phyloP scores from a whole-genome alignment of 2,329 filamentous ascomycete species.

The Ceratocystis lukuohia region DNA sequence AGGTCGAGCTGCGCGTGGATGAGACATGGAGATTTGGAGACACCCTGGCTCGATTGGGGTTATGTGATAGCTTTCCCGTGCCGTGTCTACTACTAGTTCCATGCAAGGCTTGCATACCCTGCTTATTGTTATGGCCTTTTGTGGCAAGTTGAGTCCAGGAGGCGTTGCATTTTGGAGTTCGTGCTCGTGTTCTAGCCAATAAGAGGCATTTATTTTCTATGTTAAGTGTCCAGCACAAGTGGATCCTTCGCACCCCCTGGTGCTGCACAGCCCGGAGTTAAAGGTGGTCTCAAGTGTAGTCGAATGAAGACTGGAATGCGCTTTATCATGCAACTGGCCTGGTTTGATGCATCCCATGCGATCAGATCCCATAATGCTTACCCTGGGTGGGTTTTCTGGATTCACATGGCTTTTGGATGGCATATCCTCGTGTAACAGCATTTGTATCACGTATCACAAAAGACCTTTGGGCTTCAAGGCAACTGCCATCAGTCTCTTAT shows the following conservation, averaged over 20 bases:
- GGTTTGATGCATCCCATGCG: too few relatives aligned
- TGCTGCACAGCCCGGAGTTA: not conserved
- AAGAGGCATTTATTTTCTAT: not conserved
- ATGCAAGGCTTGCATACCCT: not conserved
- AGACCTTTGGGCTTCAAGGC: too few relatives aligned
- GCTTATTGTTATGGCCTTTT: not conserved
- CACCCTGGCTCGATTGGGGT: too few relatives aligned
- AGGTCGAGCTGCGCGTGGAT: not conserved
- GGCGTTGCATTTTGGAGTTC: constrained; percentile 1
- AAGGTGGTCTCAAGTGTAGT: not conserved
- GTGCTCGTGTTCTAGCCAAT: not conserved
- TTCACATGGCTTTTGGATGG: too few relatives aligned
- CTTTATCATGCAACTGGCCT: too few relatives aligned
- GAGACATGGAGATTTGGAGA: not conserved
- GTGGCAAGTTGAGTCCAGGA: not conserved
- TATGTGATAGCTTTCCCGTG: too few relatives aligned
- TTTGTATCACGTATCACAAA: not conserved
- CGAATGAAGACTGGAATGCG: too few relatives aligned
- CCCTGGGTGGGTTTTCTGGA: too few relatives aligned
- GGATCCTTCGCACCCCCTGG: not conserved
- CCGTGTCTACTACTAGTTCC: not conserved
- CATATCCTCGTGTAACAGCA: not conserved
- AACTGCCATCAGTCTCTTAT: too few relatives aligned
- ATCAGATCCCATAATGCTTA: too few relatives aligned
- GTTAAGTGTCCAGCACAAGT: not conserved